Evolutionary conservation across 1,284 basidiomycete species (phyloP).

Genomic region (Trametes hirsuta): DNA sequence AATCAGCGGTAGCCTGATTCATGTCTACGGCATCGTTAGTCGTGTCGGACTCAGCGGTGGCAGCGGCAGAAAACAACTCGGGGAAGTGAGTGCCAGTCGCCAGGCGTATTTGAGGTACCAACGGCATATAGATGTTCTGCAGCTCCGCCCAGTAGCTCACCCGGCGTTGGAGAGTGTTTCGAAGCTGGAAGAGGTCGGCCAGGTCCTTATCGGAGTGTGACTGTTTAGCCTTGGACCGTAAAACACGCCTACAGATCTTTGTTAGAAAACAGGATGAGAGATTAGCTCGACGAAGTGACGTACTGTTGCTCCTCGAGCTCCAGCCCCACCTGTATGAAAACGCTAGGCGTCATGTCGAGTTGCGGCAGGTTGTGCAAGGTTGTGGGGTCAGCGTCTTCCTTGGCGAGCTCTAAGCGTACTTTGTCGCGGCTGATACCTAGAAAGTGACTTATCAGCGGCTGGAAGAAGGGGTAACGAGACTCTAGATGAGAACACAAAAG

Average conservation of each 20-base stretch:
- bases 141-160: constrained; percentile 6
- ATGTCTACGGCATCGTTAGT: too few species aligned
- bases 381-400: neutral
- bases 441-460: too few species aligned
- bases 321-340: constrained; percentile 23
- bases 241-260: neutral
- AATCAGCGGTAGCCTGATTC: too few species aligned
- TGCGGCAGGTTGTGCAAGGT: neutral
- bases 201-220: neutral
- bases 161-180: constrained; percentile 4
- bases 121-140: constrained; percentile 18
- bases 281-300: constrained; percentile 1
- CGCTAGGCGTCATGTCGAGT: constrained; percentile 13
- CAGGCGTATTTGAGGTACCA: constrained; percentile 4
- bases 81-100: neutral
- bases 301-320: constrained; percentile 30
- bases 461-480: too few species aligned
- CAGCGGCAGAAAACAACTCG: too few species aligned
- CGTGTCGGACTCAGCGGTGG: neutral
- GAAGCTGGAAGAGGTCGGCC: constrained; percentile 6
- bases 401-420: constrained; percentile 17
- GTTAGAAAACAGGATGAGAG: too few species aligned
- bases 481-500: too few species aligned
- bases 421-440: constrained; percentile 4
- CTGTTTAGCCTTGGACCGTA: neutral